Evolutionary conservation across 768 basidiomycete species (phyloP).

Genomic region (Naematelia aurantialba): DNA sequence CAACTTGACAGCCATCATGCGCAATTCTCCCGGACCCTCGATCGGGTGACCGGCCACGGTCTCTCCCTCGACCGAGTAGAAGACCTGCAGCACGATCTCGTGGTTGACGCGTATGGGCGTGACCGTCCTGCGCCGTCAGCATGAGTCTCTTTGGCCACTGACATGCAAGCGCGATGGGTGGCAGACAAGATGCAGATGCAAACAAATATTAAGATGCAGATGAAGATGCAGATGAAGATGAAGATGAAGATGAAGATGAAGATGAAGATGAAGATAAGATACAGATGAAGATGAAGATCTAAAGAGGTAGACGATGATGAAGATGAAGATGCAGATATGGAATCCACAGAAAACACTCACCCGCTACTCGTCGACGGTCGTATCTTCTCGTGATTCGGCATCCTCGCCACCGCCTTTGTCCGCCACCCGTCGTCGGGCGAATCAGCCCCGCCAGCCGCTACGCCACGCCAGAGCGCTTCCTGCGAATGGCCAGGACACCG

Average conservation of each 20-base stretch:
- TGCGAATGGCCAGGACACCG: slow-evolving; percentile 25
- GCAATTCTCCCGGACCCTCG: slow-evolving; percentile 42
- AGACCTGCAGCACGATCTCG: slow-evolving; percentile 37
- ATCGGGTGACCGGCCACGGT: slow-evolving; percentile 23
- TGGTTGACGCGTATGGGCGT: slow-evolving; percentile 47
- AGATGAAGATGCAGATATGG: too few species aligned
- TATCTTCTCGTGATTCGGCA: slow-evolving; percentile 45
- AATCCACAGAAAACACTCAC: slow-evolving; percentile 29
- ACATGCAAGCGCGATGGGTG: too few species aligned
- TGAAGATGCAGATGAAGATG: too few species aligned
- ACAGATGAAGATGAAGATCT: neutral
- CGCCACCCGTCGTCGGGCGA: slow-evolving; percentile 32
- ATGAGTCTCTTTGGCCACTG: too few species aligned
- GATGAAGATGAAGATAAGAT: too few species aligned
- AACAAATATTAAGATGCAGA: too few species aligned
- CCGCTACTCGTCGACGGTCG: slow-evolving; percentile 42
- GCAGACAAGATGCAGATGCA: too few species aligned
- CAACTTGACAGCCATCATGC: slow-evolving; percentile 39
- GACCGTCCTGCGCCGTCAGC: slow-evolving; percentile 33
- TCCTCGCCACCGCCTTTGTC: slow-evolving; percentile 29
- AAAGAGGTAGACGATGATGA: neutral
- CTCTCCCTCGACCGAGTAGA: slow-evolving; percentile 44
- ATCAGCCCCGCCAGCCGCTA: slow-evolving; percentile 18
- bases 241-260: too few species aligned
- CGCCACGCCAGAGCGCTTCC: slow-evolving; percentile 37